phyloP scores from a whole-genome alignment of 352 stramenopile genomes.

The Globisporangium megalacanthum region DNA sequence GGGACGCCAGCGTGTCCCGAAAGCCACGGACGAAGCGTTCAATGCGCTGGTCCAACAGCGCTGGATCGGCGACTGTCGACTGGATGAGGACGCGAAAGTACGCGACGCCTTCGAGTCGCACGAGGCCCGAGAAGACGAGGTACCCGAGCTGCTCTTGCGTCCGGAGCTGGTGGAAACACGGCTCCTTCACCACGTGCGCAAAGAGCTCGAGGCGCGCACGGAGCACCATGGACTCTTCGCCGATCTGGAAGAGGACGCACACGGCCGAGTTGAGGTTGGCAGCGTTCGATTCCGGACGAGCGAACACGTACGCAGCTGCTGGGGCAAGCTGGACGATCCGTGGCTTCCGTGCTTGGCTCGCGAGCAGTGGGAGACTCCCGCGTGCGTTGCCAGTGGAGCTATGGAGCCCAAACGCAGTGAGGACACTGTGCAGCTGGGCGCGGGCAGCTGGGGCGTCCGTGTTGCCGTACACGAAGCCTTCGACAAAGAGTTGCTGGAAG shows the following conservation, averaged over 20 bases:
- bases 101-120: slow-evolving; percentile 35
- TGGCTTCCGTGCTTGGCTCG: slow-evolving; percentile 38
- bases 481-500: slow-evolving; percentile 70
- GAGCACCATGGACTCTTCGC: slow-evolving; percentile 26
- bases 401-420: slow-evolving; percentile 33
- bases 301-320: slow-evolving; percentile 42
- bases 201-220: slow-evolving; percentile 47
- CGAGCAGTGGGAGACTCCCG: slow-evolving; percentile 35
- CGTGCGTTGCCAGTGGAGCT: slow-evolving; percentile 5
- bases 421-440: slow-evolving; percentile 41
- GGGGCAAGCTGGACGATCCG: slow-evolving; percentile 55
- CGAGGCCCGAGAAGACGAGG: slow-evolving; percentile 55
- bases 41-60: slow-evolving; percentile 63
- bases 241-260: slow-evolving; percentile 48
- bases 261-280: slow-evolving; percentile 58
- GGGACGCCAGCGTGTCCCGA: slow-evolving; percentile 22
- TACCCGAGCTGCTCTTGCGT: slow-evolving; percentile 72
- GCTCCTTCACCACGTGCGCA: slow-evolving; percentile 50
- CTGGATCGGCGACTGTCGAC: slow-evolving; percentile 59
- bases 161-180: slow-evolving; percentile 55
- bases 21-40: slow-evolving; percentile 53
- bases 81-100: slow-evolving; percentile 77
- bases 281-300: slow-evolving; percentile 50
- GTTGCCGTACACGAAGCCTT: slow-evolving; percentile 75
- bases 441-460: slow-evolving; percentile 10